Evolutionary conservation across 2,329 filamentous ascomycete species (phyloP), one percentile per base, ranked within the genome.

Genomic region (Xylariaceae sp.): DNA sequence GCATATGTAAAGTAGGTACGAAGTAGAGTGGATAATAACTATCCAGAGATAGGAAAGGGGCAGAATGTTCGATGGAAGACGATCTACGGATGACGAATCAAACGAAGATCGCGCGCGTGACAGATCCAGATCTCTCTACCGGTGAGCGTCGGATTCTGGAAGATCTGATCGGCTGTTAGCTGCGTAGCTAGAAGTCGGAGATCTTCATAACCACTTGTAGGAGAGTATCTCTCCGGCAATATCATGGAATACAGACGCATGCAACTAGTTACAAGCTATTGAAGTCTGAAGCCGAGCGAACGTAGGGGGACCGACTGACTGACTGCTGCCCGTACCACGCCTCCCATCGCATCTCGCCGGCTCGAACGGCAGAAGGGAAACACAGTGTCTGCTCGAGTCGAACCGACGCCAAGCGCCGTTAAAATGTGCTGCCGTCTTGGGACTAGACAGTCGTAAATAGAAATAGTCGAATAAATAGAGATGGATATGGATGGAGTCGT

Each of bases 351-450:
- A 30, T 30, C 23, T 42, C 11, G 10, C 53, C 58, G 61, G 56
- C 42, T 58, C 53, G 11, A 49, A 55, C 56, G 59, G 58, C 56
- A 58, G 53, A 59, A 49, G 11, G 39, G 44, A 53, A 49, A 57
- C 61, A 63, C 61, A 57, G 61, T 63, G 59, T 53, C 45, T 51
- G 13, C 17, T 42, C 37, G 8, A 42, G 5, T 1, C 37, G 8
- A 37, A 17, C 34, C 37, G 34, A 37, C 18, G 44, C 45, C 37
- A 50, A 55, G 51, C 50, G 35, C 56, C 15, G 53, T 55, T 34
- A 4, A 23, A 45, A 35, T 35, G 30, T 51, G 8, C 2, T n/a
- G 34, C 17, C 48, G 3, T 4, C 9, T 17, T 23, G 8, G 17
- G 15, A 18, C 17, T 18, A 49, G 17, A 9, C 6, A 2, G n/a